Evolutionary conservation across 139 green algal genomes (phyloP), one percentile per base, ranked within the genome.

Genomic region (Coelastrella sp.): DNA sequence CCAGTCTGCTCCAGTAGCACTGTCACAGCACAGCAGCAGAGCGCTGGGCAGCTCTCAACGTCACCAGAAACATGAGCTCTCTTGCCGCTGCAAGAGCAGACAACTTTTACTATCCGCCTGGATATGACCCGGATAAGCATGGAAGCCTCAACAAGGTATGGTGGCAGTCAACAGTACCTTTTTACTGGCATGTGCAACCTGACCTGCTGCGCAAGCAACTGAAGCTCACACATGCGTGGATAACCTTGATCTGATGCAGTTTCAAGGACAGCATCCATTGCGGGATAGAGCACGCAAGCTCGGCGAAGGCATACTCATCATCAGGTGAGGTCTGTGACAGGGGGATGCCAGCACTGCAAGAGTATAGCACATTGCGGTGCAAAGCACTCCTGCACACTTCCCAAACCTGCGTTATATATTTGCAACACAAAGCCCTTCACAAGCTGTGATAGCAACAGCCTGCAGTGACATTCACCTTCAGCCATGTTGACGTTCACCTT

Each of bases 81-180:
- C 82, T 96, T 2, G 94, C 94, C 60, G 97, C 97, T 57, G 97
- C 96, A 3, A 92, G 94, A 47, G 98, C 98, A 13, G 98, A 99
- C 74, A 98, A 98, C 90, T 99, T 99, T 80, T 99, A 99, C 75
- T 98, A 97, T 81, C 96, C 98, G 1, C 95, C 96, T 3, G 95
- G 96, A 66, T 99, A 94, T 87, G 96, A 98, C 92, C 97, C 97
- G 3, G 91, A 93, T 11, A 98, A 98, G 86, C 95, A 97, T 66
- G 88, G 94, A 6, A 93, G 83, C 32, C 89, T 97, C 19, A 97
- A 98, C 90, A 96, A 97, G 95, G 94, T 96, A 22, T 47, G 32
- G 32, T 47, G 32, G 32, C 32, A 47, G 32, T 47, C 32, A 47
- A 47, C 32, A 47, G 32, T 47, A 47, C 32, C 32, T 47, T 47